Base-by-base conservation (phyloP, 75 land plant genomes). In the Adiantum capillusveneris region DNA sequence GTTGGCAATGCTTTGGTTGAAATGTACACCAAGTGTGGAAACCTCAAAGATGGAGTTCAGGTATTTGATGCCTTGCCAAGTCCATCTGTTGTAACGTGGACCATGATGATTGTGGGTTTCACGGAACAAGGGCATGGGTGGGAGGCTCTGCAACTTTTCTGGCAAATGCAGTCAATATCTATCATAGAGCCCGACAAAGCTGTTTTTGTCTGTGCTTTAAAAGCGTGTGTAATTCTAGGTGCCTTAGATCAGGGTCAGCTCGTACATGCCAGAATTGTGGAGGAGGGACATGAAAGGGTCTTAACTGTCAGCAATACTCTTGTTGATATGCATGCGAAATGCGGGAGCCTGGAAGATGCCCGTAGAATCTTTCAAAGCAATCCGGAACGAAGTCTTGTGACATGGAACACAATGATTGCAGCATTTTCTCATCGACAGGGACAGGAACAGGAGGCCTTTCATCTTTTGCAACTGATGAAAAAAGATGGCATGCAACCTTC, bases 41-140 rank as follows among this genome's bases (percentile, higher is more conserved):
- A 46, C 34, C 0, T 61, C 11, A 51, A 55, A 29, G 65, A 65
- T 56, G 73, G 53, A 0, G 34, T 51, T 1, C 11, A 42, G 11
- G 31, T 74, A 29, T 78, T 78, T 43, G 72, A 74, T 26, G 25
- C 34, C 55, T 68, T 78, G 65, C 41, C 50, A 11, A 39, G 56
- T 14, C 22, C 64, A 28, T 59, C 72, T 54, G 42, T 63, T 12
- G 68, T 73, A 17, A 62, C 81, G 1, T 74, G 81, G 77, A 69
- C 51, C 31, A 34, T 70, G 6, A 31, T 78, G 34, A 62, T 78
- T 49, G 29, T 57, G 7, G 77, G 60, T 1, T 69, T 29, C 56
- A 22, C 43, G 0, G 36, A 34, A 6, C 49, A 64, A 36, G 81
- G 73, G 2, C 25, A 31, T 11, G 37, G 34, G 16, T 17, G 11